Conservation (phyloP, 1,139 yeast species). For the Kurtzmaniella quercitrusa region DNA sequence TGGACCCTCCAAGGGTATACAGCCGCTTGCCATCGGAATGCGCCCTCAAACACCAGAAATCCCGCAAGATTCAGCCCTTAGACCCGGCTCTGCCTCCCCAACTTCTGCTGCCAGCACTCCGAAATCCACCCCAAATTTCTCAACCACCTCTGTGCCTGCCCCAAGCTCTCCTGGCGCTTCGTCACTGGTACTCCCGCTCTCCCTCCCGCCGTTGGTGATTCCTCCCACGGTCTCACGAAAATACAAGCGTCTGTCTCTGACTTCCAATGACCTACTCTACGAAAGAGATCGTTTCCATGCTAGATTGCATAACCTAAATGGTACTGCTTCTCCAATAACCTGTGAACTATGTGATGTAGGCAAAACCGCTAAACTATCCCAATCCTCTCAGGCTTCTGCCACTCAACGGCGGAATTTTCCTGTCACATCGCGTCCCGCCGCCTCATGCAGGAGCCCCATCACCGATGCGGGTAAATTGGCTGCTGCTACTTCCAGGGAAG, state of each 20-base stretch:
- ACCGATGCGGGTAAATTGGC: not conserved
- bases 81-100: not conserved
- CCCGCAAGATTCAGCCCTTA: not conserved
- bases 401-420: not conserved
- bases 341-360: constrained; percentile 39
- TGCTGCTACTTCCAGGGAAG: not conserved
- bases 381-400: not conserved
- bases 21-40: not conserved
- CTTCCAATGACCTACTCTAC: constrained; percentile 39
- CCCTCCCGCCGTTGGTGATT: constrained; percentile 5
- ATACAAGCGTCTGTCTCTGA: constrained; percentile 35
- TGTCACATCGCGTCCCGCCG: not conserved
- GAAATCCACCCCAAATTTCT: constrained; percentile 1
- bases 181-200: not conserved
- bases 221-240: constrained; percentile 1
- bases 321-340: not conserved
- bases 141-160: not conserved
- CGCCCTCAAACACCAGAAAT: not conserved
- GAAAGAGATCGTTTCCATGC: constrained; percentile 45
- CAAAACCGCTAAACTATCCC: constrained; percentile 36
- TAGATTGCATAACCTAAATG: constrained; percentile 33
- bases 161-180: not conserved
- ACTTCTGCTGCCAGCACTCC: not conserved
- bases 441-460: not conserved
- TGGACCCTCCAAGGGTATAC: not conserved